Percentiles rank a stretch among this genome's conserved stretches.
These are phyloP conservation scores for Hemileccinum rubropunctum DNA, from an alignment of 768 basidiomycete genomes.

Conservation along the genomic window DNA sequence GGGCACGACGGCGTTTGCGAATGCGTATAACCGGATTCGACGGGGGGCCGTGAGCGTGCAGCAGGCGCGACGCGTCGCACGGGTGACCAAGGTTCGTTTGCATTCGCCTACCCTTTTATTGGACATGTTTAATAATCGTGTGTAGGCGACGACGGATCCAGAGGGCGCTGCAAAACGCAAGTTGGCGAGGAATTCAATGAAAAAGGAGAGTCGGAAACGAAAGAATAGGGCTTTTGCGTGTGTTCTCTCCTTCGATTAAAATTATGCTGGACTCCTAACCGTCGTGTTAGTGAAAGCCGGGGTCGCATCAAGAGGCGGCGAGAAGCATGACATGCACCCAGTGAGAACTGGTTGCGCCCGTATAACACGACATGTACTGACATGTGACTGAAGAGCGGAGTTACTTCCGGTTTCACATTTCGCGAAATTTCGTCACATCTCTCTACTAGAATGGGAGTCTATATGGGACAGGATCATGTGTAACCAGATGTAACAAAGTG, in stretches of 20 bases:
- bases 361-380: too few species aligned
- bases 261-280: background rate
- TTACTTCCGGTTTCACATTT: too few species aligned
- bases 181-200: constrained; percentile 63
- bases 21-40: constrained; percentile 75
- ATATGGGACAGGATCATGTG: too few species aligned
- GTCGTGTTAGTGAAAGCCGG: constrained; percentile 41
- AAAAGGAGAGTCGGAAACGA: constrained; percentile 85
- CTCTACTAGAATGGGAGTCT: too few species aligned
- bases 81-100: constrained; percentile 45
- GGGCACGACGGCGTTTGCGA: constrained; percentile 81
- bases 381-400: too few species aligned
- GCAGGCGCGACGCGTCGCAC: constrained; percentile 66
- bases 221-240: constrained; percentile 62
- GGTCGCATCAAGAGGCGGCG: constrained; percentile 47
- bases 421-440: too few species aligned
- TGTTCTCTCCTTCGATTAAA: constrained; percentile 29
- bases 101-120: too few species aligned
- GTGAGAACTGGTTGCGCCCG: too few species aligned
- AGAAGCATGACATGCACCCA: constrained; percentile 32
- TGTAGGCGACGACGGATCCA: constrained; percentile 64
- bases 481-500: too few species aligned
- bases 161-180: constrained; percentile 75
- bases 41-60: constrained; percentile 64
- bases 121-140: too few species aligned